Base-by-base conservation (phyloP, 495 filamentous ascomycete species). In the Podospora appendiculata region DNA sequence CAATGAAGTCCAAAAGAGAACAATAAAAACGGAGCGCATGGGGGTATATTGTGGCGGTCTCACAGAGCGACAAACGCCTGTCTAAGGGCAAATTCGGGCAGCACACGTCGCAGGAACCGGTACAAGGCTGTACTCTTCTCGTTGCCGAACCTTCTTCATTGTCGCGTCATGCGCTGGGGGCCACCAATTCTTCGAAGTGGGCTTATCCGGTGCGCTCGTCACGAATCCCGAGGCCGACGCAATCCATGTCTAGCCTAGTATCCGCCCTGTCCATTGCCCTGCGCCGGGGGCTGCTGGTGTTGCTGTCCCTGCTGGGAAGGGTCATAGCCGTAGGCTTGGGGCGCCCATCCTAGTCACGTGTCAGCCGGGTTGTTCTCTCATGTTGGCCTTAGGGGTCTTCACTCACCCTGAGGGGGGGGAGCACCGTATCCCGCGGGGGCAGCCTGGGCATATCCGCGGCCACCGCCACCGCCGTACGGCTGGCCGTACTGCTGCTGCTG, bases 351-450 rank as follows among this genome's bases (percentile, higher is more conserved):
- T 25, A 25, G 25, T 25, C 25, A 25, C 25, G 25, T 25, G 25
- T 25, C 25, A 25, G 25, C 25, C 25, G 25, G 25, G 5, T 25
- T 25, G 25, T 25, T 25, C 25, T 25, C 25, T 25, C 25, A 25
- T 25, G 25, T 47, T 45, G 39, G 16, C 5, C 10, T 35, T 16
- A n/a, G 14, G 14, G 18, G n/a, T 43, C 39, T 44, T 56, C 58
- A 25, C 25, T 57, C 70, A 77, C 73, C 69, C 65, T 71, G 73
- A 34, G 64, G 61, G 17, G 65, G 67, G 48, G 70, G 62, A 18
- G 68, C 59, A 16, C 47, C 51, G 46, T 65, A 65, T 11, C 52
- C 62, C 40, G 66, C 59, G 9, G 65, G 64, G 35, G 41, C 57
- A 5, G 49, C 47, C 47, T 61, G 68, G n/a, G 43, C 45, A 32